Base-by-base conservation (phyloP, 257 asterid genomes). In the Coffea canephora region DNA sequence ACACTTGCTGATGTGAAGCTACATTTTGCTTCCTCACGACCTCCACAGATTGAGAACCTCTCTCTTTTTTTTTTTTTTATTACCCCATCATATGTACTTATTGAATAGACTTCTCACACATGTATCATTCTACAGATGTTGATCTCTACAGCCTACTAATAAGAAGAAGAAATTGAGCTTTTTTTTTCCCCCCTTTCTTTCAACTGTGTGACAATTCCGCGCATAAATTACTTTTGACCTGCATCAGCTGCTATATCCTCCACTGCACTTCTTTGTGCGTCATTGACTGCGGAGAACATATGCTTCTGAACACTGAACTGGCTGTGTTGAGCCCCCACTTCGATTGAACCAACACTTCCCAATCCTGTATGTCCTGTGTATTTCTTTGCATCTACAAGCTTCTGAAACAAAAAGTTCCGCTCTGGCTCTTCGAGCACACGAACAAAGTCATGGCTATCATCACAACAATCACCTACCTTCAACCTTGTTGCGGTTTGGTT, bases 321-420 rank as follows among this genome's bases (percentile, higher is more conserved):
- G 90, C 85, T 66, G 91, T 80, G 89, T 82, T 85, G 89, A 78
- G 90, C 88, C 86, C 98, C 97, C 98, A 89, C 91, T 91, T 93
- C 87, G 97, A 93, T 90, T 87, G 95, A 87, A 93, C 93, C 96
- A 85, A 86, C 97, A 85, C 90, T 85, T 83, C 86, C 91, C 87
- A 77, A 81, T 84, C 89, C 90, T 84, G 70, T 36, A 77, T 78
- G 59, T 55, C 66, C 74, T 75, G 67, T 50, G 78, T 74, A 65
- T 74, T 50, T 62, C 80, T 85, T 82, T 46, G 59, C 78, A 54
- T 75, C 87, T 84, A 84, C 87, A 80, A 80, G 74, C 66, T 79
- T 85, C 55, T 45, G 80, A 66, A 62, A 78, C 74, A 52, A 70
- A 79, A 69, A 73, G 79, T 71, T 49, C 85, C 75, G 84, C 57